A percentile compares a stretch with the other conserved stretches of the same genome.
Evolutionary conservation across 192 early-diverging fungal species (phyloP).

Genomic region (Coemansia pectinata): DNA sequence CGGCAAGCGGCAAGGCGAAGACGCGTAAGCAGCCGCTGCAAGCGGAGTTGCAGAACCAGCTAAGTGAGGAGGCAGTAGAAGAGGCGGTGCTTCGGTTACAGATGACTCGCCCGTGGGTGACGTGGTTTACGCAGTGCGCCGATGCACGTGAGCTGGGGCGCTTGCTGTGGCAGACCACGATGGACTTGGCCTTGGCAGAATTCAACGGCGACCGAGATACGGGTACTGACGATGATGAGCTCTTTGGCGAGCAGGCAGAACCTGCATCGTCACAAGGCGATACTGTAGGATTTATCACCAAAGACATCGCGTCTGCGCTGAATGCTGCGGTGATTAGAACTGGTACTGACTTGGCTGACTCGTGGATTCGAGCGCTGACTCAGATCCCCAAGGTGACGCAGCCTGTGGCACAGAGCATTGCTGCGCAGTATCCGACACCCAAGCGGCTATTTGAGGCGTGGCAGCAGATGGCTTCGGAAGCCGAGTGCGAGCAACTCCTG

Average conservation of each 20-base stretch:
- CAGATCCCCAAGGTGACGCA: conserved; percentile 45
- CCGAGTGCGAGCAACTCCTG: conserved; percentile 24
- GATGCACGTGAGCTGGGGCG: conserved; percentile 23
- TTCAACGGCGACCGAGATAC: background rate
- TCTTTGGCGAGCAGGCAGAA: background rate
- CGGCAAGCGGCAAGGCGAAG: background rate
- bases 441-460: conserved; percentile 31
- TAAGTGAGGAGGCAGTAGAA: conserved; percentile 20
- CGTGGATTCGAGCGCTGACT: conserved; percentile 38
- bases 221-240: background rate
- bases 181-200: conserved; percentile 31
- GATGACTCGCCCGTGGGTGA: conserved; percentile 28
- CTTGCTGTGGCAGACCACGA: conserved; percentile 34
- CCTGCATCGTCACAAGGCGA: background rate
- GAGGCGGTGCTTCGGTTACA: conserved; percentile 28
- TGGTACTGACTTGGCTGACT: conserved; percentile 30
- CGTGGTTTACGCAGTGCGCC: conserved; percentile 39
- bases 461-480: background rate
- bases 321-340: conserved; percentile 21
- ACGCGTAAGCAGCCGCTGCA: background rate
- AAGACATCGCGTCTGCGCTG: conserved; percentile 14
- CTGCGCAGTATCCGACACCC: conserved; percentile 32
- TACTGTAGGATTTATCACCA: conserved; percentile 12
- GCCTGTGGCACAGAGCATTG: conserved; percentile 37
- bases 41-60: background rate